Base-by-base conservation (phyloP, 2,329 filamentous ascomycete species). In the Akanthomyces lecanii region DNA sequence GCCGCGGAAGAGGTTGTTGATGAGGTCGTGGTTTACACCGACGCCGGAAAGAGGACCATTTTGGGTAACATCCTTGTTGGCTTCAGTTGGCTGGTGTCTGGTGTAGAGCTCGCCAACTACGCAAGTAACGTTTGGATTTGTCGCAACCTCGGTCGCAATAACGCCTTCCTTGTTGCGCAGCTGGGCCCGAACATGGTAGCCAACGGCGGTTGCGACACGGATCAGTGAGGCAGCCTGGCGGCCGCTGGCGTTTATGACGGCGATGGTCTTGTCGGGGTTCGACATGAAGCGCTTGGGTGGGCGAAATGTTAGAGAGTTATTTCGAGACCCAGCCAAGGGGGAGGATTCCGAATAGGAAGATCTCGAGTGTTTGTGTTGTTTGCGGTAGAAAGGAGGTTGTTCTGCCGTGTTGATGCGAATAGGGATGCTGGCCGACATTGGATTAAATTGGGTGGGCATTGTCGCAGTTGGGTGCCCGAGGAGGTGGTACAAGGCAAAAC, bases 191-290 rank as follows among this genome's bases (percentile, higher is more conserved):
- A 99, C 94, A 74, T 89, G 87, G 81, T 95, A 98, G 68, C 95
- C 95, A 62, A 98, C 89, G 65, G 95, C 95, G 51, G 91, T 91
- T 63, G 94, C 94, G 73, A 97, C 92, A 69, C 95, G 90, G 70
- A 97, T 95, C 71, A 99, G 87, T 64, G 93, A 97, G 64, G 94
- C 94, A 67, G 94, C 92, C 81, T 99, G 95, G 70, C 95, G 90
- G 72, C 95, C 95, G 74, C 92, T 94, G 73, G 92, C 92, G 78
- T 98, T 98, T 79, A 98, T 93, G 72, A 97, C 89, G 73, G 93
- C 94, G 71, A 96, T 92, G 62, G 90, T 95, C 79, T 93, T 95
- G 73, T 85, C 82, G 51, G 84, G 83, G 36, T 79, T 78, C 64
- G 82, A 81, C 77, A 84, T 85, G 68, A 82, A 77, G 68, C 84